Conservation (phyloP, 352 stramenopile species). For the Globisporangium perplexum region DNA sequence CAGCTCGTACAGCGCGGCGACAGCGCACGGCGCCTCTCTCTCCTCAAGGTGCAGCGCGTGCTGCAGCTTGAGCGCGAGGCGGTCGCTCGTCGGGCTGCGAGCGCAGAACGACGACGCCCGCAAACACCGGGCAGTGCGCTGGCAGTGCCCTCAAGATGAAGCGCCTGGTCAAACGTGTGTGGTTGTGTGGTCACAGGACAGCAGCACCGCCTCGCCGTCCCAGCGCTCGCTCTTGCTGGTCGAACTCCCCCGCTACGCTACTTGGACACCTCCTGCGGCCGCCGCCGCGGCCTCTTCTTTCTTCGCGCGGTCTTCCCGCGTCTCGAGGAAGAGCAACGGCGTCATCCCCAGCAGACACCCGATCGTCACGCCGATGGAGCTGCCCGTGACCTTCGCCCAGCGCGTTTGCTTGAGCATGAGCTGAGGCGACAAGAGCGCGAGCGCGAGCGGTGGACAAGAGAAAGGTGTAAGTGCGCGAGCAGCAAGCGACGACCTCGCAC, state of each 20-base stretch:
- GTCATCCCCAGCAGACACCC: constrained; percentile 74
- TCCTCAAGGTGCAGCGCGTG: constrained; percentile 89
- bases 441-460: neutral
- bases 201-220: no score
- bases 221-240: constrained; percentile 5
- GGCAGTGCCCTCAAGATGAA: constrained; percentile 46
- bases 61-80: constrained; percentile 42
- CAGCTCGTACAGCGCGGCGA: constrained; percentile 91
- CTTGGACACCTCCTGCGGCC: neutral
- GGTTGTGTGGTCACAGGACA: no score
- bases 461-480: neutral
- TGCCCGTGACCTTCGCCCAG: constrained; percentile 61
- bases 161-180: no score
- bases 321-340: constrained; percentile 74
- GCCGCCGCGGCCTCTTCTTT: neutral
- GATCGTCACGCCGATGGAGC: constrained; percentile 63
- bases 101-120: constrained; percentile 62
- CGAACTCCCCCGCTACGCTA: neutral
- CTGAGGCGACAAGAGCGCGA: neutral
- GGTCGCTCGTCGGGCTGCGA: constrained; percentile 18
- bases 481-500: neutral
- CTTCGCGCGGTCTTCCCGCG: constrained; percentile 28
- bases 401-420: constrained; percentile 60
- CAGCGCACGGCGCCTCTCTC: constrained; percentile 90
- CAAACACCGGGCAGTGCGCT: constrained; percentile 60